These are phyloP conservation scores for Colletotrichum euphorbiae DNA, from an alignment of 2,329 filamentous ascomycete genomes.

Conservation along the genomic window DNA sequence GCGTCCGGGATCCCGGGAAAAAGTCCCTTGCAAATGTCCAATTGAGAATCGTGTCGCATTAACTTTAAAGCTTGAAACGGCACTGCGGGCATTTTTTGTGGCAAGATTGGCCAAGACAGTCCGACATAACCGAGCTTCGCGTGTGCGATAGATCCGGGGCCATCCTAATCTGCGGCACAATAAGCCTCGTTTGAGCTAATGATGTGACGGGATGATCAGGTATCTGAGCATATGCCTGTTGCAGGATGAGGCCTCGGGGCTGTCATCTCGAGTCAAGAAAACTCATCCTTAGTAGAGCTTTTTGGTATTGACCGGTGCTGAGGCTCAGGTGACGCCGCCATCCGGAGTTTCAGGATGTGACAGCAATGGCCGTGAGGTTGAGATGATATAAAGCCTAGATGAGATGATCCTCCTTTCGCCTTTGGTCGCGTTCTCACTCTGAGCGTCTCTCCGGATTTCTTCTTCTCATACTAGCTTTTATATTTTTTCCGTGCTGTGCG, in stretches of 20 bases:
- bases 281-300: constrained; percentile 12
- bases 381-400: constrained; percentile 1
- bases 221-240: constrained; percentile 33
- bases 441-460: background rate
- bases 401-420: rapidly evolving
- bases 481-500: constrained; percentile 37
- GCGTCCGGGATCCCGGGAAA: background rate
- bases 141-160: constrained; percentile 17
- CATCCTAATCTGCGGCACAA: constrained; percentile 25
- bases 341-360: constrained; percentile 38
- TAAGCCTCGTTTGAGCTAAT: constrained; percentile 30
- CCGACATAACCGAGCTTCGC: constrained; percentile 24
- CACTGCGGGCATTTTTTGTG: constrained; percentile 31
- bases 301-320: background rate
- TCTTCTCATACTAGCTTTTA: background rate
- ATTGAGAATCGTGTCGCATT: constrained; percentile 11
- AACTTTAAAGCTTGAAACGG: constrained; percentile 37
- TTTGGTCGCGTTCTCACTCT: background rate
- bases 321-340: constrained; percentile 28
- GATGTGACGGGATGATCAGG: constrained; percentile 37
- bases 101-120: constrained; percentile 20
- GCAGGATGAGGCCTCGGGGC: constrained; percentile 17
- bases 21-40: constrained; percentile 2
- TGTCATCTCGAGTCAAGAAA: constrained; percentile 36
- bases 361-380: constrained; percentile 4